Conservation (phyloP, 192 early-diverging fungal genomes). For the Coemansia guatemalensis region DNA sequence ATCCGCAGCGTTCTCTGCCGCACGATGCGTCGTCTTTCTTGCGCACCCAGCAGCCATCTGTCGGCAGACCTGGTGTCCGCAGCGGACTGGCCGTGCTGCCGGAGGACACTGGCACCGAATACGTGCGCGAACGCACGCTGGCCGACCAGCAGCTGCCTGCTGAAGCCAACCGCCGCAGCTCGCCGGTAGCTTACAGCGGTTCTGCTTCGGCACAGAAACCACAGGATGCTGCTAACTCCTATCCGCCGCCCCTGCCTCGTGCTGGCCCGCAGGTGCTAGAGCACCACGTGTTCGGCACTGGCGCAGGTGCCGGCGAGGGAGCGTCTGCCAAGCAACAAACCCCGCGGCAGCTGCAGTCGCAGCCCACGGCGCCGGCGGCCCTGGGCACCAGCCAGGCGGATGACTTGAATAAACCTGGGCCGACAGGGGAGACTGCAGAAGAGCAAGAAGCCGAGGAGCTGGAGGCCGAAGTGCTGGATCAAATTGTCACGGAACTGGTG, state of each 20-base stretch:
- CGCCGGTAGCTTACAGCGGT: too few relatives aligned
- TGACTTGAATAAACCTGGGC: neutral
- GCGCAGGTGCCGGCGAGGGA: neutral
- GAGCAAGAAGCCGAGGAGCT: constrained; percentile 7
- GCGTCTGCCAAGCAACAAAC: neutral
- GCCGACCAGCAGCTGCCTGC: neutral
- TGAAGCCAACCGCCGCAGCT: neutral
- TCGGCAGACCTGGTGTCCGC: constrained; percentile 25
- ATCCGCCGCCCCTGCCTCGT: constrained; percentile 26
- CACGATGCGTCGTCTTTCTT: constrained; percentile 20
- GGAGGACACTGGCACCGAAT: constrained; percentile 37
- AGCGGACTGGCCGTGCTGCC: constrained; percentile 25
- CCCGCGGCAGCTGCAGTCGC: constrained; percentile 12
- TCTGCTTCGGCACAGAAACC: too few relatives aligned
- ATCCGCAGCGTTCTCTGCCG: constrained; percentile 16
- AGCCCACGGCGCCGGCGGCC: constrained; percentile 21
- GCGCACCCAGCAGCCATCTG: constrained; percentile 31
- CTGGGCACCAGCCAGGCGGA: constrained; percentile 1
- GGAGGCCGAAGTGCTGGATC: constrained; percentile 39
- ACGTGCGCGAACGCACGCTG: constrained; percentile 31
- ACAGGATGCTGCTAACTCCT: neutral
- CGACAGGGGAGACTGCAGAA: constrained; percentile 3
- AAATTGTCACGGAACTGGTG: constrained; percentile 73
- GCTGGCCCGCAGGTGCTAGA: constrained; percentile 42
- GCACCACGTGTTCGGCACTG: constrained; percentile 36